These are phyloP conservation scores for Aphanomyces stellatus DNA, from an alignment of 352 stramenopile genomes.

Conservation along the genomic window DNA sequence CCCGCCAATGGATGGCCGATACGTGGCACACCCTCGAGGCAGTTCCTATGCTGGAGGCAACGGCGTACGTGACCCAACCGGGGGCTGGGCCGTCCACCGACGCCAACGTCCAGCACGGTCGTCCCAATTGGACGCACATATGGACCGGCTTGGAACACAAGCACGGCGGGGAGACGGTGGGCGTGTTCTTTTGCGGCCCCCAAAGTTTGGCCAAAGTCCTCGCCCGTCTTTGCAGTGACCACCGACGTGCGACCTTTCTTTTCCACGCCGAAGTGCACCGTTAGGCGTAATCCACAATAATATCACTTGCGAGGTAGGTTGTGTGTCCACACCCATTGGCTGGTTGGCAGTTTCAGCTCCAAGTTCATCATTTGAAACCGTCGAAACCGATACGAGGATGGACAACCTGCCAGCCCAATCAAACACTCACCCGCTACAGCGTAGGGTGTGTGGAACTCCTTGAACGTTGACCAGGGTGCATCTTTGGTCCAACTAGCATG, in stretches of 20 bases:
- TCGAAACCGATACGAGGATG: too few relatives aligned
- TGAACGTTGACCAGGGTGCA: too few relatives aligned
- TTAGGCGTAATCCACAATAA: too few relatives aligned
- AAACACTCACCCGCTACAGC: too few relatives aligned
- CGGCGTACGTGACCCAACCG: neutral
- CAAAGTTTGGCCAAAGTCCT: neutral
- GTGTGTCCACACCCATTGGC: too few relatives aligned
- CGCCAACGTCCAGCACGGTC: neutral
- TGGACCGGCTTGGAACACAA: neutral
- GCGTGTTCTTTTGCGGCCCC: neutral
- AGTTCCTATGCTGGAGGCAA: neutral
- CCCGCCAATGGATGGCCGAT: conserved; percentile 66
- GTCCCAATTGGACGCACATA: neutral
- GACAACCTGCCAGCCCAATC: too few relatives aligned
- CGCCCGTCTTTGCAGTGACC: neutral
- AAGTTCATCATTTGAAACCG: too few relatives aligned
- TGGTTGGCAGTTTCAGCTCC: too few relatives aligned
- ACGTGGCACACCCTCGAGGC: conserved; percentile 32
- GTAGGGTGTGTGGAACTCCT: too few relatives aligned
- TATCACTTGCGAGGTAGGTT: too few relatives aligned
- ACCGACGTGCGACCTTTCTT: neutral
- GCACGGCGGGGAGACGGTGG: neutral
- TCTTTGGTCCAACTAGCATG: too few relatives aligned
- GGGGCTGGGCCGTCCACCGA: neutral
- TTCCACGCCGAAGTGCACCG: conserved; percentile 1